phyloP scores from a whole-genome alignment of 2,329 filamentous ascomycete genomes.

The Aspergillus sp. region DNA sequence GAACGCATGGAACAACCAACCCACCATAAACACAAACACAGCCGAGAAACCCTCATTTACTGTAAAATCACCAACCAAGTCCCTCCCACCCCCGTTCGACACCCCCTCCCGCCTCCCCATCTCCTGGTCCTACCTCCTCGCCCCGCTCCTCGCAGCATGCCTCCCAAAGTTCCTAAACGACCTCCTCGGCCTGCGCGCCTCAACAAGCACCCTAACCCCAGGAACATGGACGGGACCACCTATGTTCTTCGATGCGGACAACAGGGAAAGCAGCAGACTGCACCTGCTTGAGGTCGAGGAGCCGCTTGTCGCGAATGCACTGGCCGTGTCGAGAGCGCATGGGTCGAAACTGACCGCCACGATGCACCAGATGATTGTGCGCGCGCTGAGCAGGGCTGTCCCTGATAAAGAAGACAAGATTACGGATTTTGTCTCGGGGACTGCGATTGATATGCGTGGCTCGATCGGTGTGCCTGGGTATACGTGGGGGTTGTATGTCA shows the following conservation, averaged over 20 bases:
- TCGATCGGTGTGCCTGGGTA: conserved; percentile 30
- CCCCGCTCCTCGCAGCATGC: conserved; percentile 38
- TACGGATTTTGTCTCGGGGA: conserved; percentile 40
- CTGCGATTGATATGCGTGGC: conserved; percentile 44
- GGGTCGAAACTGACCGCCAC: conserved; percentile 44
- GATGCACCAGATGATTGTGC: conserved; percentile 42
- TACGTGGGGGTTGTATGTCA: conserved; percentile 40
- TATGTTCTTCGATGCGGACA: conserved; percentile 25
- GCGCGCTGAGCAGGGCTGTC: conserved; percentile 36
- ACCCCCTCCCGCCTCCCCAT: conserved; percentile 40
- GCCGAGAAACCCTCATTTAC: background rate
- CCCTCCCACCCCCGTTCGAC: conserved; percentile 41
- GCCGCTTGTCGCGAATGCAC: conserved; percentile 25
- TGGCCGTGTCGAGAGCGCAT: conserved; percentile 33
- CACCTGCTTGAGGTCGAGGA: conserved; percentile 33
- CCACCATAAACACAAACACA: too few species aligned
- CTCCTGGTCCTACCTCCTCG: conserved; percentile 47
- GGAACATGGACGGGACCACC: conserved; percentile 36
- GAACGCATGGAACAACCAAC: background rate
- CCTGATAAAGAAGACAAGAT: conserved; percentile 8
- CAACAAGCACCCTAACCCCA: conserved; percentile 24
- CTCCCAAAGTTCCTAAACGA: conserved; percentile 37
- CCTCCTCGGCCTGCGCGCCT: conserved; percentile 34
- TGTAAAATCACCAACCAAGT: conserved; percentile 16
- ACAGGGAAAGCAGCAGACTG: conserved; percentile 29